Evolutionary conservation across 2,329 filamentous ascomycete species (phyloP).

Genomic region (Aureobasidium sp.): DNA sequence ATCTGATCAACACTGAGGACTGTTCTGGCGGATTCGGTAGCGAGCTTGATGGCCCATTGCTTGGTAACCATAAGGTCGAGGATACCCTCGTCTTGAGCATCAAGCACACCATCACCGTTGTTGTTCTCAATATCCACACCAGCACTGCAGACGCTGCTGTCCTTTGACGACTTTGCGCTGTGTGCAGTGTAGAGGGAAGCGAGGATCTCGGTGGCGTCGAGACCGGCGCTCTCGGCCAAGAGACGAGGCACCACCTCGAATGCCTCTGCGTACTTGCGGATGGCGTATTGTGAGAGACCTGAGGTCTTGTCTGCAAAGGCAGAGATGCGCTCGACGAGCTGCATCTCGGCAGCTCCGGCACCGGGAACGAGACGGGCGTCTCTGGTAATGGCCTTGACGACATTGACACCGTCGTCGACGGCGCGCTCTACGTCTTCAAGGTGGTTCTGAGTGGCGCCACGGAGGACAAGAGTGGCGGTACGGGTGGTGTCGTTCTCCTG

Average conservation of each 20-base stretch:
- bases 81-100: constrained; percentile 82
- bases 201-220: constrained; percentile 95
- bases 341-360: constrained; percentile 88
- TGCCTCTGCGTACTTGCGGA: constrained; percentile 94
- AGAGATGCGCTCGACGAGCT: constrained; percentile 87
- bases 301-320: constrained; percentile 87
- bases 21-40: constrained; percentile 88
- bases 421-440: constrained; percentile 95
- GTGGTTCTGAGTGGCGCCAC: constrained; percentile 95
- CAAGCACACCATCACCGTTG: constrained; percentile 70
- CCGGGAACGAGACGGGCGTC: constrained; percentile 87
- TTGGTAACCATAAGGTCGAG: constrained; percentile 88
- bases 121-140: constrained; percentile 93
- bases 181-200: constrained; percentile 90
- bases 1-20: constrained; percentile 97
- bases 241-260: constrained; percentile 96
- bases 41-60: constrained; percentile 94
- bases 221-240: constrained; percentile 85
- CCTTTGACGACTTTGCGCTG: constrained; percentile 43
- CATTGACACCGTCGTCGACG: constrained; percentile 96
- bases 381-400: constrained; percentile 95
- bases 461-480: constrained; percentile 87
- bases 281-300: constrained; percentile 89
- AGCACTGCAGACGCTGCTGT: constrained; percentile 64
- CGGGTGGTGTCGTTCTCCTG: constrained; percentile 90